phyloP scores from a whole-genome alignment of 192 early-diverging fungal species.

The Podila horticola region DNA sequence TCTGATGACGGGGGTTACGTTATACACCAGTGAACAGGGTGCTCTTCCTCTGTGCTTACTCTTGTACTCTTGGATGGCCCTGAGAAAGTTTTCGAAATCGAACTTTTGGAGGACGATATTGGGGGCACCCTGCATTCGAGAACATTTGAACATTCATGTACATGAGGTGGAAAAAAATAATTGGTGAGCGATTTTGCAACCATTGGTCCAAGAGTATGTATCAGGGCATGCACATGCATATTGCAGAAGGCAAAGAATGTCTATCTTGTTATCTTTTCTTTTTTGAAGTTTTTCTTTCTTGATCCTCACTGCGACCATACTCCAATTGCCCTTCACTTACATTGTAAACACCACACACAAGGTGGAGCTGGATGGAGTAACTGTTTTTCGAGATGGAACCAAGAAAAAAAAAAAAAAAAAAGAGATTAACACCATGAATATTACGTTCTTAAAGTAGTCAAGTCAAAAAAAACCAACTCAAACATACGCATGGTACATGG shows the following conservation, averaged over 20 bases:
- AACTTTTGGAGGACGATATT: slow-evolving; percentile 74
- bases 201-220: too few relatives aligned
- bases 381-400: neutral
- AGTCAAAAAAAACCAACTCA: neutral
- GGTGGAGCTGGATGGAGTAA: slow-evolving; percentile 35
- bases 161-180: too few relatives aligned
- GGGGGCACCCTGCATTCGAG: slow-evolving; percentile 45
- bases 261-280: too few relatives aligned
- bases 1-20: too few relatives aligned
- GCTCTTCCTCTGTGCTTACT: slow-evolving; percentile 22
- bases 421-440: neutral
- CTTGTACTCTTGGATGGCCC: slow-evolving; percentile 62
- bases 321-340: slow-evolving; percentile 11
- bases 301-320: neutral
- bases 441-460: too few relatives aligned
- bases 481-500: slow-evolving; percentile 76
- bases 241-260: too few relatives aligned
- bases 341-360: slow-evolving; percentile 33
- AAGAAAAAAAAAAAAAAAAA: neutral
- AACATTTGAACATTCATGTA: too few relatives aligned
- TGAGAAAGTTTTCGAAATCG: slow-evolving; percentile 62
- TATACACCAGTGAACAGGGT: neutral
- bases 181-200: too few relatives aligned
- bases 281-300: neutral
- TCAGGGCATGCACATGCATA: neutral